These are phyloP conservation scores for Penicillium sp. DNA, from an alignment of 2,329 filamentous ascomycete species.

Conservation along the genomic window DNA sequence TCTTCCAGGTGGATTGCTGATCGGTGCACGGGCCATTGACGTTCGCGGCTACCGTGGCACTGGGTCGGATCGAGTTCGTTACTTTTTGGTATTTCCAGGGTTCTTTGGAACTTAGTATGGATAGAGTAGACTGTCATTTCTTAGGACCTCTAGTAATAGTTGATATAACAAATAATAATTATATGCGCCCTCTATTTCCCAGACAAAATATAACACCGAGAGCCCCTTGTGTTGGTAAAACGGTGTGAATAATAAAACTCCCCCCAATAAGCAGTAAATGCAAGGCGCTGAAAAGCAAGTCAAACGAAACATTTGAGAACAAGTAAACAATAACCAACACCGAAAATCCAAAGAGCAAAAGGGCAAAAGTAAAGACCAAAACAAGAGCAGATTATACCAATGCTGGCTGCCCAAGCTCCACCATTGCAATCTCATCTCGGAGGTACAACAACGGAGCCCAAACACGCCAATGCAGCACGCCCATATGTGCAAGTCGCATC, in stretches of 20 bases:
- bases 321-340: neutral
- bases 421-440: slow-evolving; percentile 25
- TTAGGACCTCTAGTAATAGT: neutral
- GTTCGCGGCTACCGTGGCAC: neutral
- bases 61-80: neutral
- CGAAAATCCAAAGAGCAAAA: neutral
- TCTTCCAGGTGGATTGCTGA: neutral
- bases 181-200: slow-evolving; percentile 9
- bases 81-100: neutral
- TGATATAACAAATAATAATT: neutral
- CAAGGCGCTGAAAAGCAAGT: slow-evolving; percentile 21
- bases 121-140: neutral
- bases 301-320: slow-evolving; percentile 5
- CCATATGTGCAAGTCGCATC: slow-evolving; percentile 75
- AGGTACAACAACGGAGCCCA: slow-evolving; percentile 75
- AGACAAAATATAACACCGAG: slow-evolving; percentile 3
- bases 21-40: slow-evolving; percentile 13
- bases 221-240: neutral
- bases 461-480: slow-evolving; percentile 83
- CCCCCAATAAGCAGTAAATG: slow-evolving; percentile 3
- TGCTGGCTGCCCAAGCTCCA: slow-evolving; percentile 2
- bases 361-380: neutral
- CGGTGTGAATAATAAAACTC: neutral
- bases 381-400: slow-evolving; percentile 15
- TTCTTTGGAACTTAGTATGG: neutral